Percentiles rank a stretch among this genome's conserved stretches.
Conservation (phyloP, 1,284 basidiomycete genomes). For the Cryptococcus sp. region DNA sequence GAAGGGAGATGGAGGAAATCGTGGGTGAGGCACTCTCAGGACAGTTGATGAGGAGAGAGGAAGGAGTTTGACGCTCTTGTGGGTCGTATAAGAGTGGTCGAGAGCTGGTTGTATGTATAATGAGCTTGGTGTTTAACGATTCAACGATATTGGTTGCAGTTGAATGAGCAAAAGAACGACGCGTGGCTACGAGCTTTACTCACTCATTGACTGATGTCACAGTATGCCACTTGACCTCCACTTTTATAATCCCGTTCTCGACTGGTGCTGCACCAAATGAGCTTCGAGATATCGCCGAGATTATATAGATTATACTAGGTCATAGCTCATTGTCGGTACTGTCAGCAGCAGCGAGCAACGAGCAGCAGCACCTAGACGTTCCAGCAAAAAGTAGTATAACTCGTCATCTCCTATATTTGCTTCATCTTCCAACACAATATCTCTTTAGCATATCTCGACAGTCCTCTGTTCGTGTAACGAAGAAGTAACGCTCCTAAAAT, state of each 20-base stretch:
- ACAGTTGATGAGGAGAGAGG: neutral
- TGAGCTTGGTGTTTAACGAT: neutral
- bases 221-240: slow-evolving; percentile 16
- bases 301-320: neutral
- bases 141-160: neutral
- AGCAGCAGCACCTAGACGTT: neutral
- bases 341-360: neutral
- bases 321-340: neutral
- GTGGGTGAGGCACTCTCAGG: neutral
- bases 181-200: slow-evolving; percentile 16
- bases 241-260: neutral
- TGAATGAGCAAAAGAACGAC: slow-evolving; percentile 14
- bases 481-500: too few relatives aligned
- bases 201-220: neutral
- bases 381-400: neutral
- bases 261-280: neutral
- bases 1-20: slow-evolving; percentile 12
- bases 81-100: neutral
- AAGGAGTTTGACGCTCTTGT: neutral
- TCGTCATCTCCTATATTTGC: neutral
- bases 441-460: too few relatives aligned
- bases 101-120: neutral
- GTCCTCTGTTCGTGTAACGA: too few relatives aligned
- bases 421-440: too few relatives aligned
- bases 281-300: neutral